Evolutionary conservation across 305 asterid species (phyloP), one percentile per base, ranked within the genome.

Genomic region (Fraxinus platypoda): DNA sequence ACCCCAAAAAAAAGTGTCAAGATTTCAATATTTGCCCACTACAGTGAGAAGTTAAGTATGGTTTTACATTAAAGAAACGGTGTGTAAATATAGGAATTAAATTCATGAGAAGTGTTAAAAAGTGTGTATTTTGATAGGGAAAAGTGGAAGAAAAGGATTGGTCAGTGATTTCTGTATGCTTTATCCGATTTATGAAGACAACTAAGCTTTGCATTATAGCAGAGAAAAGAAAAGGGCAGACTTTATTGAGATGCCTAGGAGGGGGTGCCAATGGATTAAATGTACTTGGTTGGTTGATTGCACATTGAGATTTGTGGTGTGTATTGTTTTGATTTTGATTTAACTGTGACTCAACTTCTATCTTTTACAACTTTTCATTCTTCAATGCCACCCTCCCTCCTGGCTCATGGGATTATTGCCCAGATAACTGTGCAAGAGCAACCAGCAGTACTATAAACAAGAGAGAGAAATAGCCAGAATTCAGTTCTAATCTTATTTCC

Each of bases 61-160:
- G 84, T 83, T 83, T 76, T 46, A 31, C 77, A 77, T 52, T 52
- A 68, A 74, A 76, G 35, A 26, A 68, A 30, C 15, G 34, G 37
- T 70, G 33, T 21, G 72, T 49, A 43, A 75, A 6, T 37, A 57
- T 6, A 25, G 71, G 34, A 59, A 78, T 54, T 26, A 21, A 68
- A 75, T 64, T 70, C 82, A 57, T 62, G 78, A 78, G 41, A 79
- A 76, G 74, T 35, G 43, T 80, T 31, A 57, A 81, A 37, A 73
- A 25, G 49, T 62, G 25, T 26, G 81, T 75, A 11, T 75, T 80
- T 78, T 86, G 86, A 87, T 88, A 84, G 92, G 91, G 87, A 19
- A 86, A 92, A 34, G 87, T 89, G 91, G 82, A 25, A 78, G 84
- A 74, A 76, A 81, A 62, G 70, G 6, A 83, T 84, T 88, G 92